phyloP scores from a whole-genome alignment of 2,329 filamentous ascomycete genomes.

The Verticillium albo-atrum region DNA sequence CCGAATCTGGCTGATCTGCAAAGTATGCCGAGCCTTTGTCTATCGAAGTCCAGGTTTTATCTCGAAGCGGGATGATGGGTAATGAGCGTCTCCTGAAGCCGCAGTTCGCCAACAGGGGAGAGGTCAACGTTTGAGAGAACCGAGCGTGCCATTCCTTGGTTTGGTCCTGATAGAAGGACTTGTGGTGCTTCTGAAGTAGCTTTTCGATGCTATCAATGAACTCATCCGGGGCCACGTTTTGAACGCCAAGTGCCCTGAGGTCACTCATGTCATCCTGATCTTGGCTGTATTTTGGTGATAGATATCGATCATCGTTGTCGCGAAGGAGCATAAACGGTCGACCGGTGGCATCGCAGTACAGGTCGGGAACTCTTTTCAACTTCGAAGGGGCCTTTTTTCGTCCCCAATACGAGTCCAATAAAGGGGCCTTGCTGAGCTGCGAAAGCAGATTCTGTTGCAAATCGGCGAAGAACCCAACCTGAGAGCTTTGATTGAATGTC shows the following conservation, averaged over 20 bases:
- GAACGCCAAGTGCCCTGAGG: background rate
- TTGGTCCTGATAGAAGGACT: background rate
- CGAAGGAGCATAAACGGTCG: background rate
- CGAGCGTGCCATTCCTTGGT: slow-evolving; percentile 1
- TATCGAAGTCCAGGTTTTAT: slow-evolving; percentile 2
- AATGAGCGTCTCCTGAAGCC: background rate
- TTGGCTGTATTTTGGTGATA: background rate
- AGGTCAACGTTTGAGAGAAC: background rate
- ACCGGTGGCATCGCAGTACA: background rate
- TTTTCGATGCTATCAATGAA: background rate
- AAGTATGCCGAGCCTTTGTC: background rate
- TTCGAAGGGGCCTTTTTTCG: background rate
- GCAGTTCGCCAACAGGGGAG: background rate
- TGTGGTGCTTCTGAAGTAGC: background rate
- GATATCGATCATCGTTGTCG: background rate
- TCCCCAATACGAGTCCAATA: background rate
- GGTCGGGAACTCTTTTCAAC: background rate
- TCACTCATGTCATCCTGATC: background rate
- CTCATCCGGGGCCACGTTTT: background rate
- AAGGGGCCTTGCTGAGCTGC: background rate
- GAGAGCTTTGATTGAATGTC: background rate
- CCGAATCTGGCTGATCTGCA: background rate
- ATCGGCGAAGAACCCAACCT: background rate
- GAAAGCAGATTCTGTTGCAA: background rate
- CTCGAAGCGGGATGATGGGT: slow-evolving; percentile 4